Base-by-base conservation (phyloP, 768 basidiomycete genomes). In the Sporobolomyces pararoseus region DNA sequence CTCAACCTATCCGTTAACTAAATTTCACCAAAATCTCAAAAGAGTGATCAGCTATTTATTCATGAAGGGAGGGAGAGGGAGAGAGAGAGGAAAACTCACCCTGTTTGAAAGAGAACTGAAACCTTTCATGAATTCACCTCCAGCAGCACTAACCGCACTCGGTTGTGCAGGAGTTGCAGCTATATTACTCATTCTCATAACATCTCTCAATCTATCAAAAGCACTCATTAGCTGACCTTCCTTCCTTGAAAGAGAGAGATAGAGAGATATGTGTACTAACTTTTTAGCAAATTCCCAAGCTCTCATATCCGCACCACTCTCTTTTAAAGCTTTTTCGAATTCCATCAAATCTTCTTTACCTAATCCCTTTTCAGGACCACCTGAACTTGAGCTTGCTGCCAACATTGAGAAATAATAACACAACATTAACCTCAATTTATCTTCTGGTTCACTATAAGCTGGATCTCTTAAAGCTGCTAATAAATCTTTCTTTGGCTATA, bases 361-460 rank as follows among this genome's bases (percentile, higher is more conserved):
- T 60, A 96, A 81, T 2, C 86, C 84, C 35, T 66, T 71, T 27
- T 71, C 70, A 34, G 31, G 29, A 17, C 57, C 64, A 68, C 39
- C 17, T 17, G n/a, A n/a, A n/a, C 6, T 7, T 31, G 25, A 25
- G 25, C 14, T 14, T 7, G 53, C 5, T 75, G 94, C 91, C 2
- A 88, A 85, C 1, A 87, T 85, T 23, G 92, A 92, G 27, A 99
- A 86, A 78, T 93, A 99, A 80, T 90, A 98, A 58, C 96, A 89
- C n/a, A 98, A 85, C 34, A 92, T 88, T 17, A 99, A 85, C 46
- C 96, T 90, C 35, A 99, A 85, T 79, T 95, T 94, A 82, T 99
- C 96, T 19, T 84, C 81, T 88, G 81, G 3, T 84, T 88, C 39
- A 91, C 87, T 62, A 82, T 78, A 54, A 85, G 80, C 70, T 89